Base-by-base conservation (phyloP, 2,329 filamentous ascomycete species). In the Verticillium dahliae region DNA sequence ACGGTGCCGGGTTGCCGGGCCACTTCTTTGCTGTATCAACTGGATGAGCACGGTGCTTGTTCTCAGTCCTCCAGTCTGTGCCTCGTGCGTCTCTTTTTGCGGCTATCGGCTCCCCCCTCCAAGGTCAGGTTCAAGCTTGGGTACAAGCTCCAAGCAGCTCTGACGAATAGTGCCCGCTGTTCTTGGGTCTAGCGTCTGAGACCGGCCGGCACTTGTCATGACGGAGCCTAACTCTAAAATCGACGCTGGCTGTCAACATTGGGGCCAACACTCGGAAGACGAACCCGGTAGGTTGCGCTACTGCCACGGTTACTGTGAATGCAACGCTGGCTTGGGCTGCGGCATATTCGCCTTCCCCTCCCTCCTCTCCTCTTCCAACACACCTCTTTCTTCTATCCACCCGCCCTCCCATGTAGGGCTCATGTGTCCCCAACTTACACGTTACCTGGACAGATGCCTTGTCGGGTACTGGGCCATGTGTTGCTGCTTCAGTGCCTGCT, bases 221-320 rank as follows among this genome's bases (percentile, higher is more conserved):
- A 58, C 57, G 57, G 57, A 41, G 57, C 57, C 39, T 58, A 58
- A 58, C 57, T 58, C 57, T 58, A 58, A 58, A 58, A 7, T 31
- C n/a, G 7, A 18, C 45, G 45, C 45, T 52, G 45, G 45, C 45
- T 52, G 45, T 52, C 45, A 52, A 52, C 45, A 10, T 52, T 18
- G 45, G 22, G 27, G 22, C 45, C 45, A 52, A n/a, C 45, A 11
- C 45, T 52, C 45, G 45, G 45, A 52, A 52, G 45, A 52, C 45
- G 45, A 52, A 52, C 45, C 45, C 45, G 45, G 45, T 22, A 52
- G n/a, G 45, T 11, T 52, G 45, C 45, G 45, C 45, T 52, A 52
- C 45, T 22, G 18, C 18, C 7, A 52, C 45, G n/a, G 45, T 22
- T 27, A 22, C 18, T 22, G 18, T 18, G 45, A 52, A 27, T 52